Base-by-base conservation (phyloP, 2,329 filamentous ascomycete species). In the Alternaria arborescens region DNA sequence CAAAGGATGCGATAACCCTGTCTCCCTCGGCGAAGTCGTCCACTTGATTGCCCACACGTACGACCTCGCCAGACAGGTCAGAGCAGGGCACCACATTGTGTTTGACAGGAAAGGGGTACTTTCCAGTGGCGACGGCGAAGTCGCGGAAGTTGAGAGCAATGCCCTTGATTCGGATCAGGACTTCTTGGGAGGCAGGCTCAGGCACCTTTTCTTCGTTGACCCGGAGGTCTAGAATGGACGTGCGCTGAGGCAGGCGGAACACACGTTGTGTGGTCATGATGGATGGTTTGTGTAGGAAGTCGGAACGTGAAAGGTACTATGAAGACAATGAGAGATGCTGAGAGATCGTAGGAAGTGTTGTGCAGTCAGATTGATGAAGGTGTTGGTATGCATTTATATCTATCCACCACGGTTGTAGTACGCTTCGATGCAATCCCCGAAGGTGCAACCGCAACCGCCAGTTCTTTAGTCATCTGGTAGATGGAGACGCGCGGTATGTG, bases 101-200 rank as follows among this genome's bases (percentile, higher is more conserved):
- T 34, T 59, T 60, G 22, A 46, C 30, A 12, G 53, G 48, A 12
- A 57, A 50, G 7, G 61, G 63, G 42, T 66, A 68, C 8, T 52
- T 60, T 14, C 57, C 51, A 24, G 58, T 64, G 2, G 64, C 28
- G 8, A 68, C 55, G 32, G 60, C 61, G 16, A 62, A 43, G 50
- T 68, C 67, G 14, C 67, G 57, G 36, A 46, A 64, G 47, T 70
- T 70, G 32, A 70, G 58, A 7, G 67, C 64, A 4, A 66, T 62
- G 20, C 44, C 54, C 14, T 48, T 51, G 56, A 66, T 46, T 28
- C 58, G 56, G 58, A 68, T 53, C 30, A 71, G 43, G 12, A 71
- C 62, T 44, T 65, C 60, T 28, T 59, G 36, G 14, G 26, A 36
- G 16, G 30, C 30, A 32, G 58, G 22, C 41, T 18, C 5, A 11